phyloP scores from a whole-genome alignment of 2,329 filamentous ascomycete genomes.

The Neofusicoccum laricinum region DNA sequence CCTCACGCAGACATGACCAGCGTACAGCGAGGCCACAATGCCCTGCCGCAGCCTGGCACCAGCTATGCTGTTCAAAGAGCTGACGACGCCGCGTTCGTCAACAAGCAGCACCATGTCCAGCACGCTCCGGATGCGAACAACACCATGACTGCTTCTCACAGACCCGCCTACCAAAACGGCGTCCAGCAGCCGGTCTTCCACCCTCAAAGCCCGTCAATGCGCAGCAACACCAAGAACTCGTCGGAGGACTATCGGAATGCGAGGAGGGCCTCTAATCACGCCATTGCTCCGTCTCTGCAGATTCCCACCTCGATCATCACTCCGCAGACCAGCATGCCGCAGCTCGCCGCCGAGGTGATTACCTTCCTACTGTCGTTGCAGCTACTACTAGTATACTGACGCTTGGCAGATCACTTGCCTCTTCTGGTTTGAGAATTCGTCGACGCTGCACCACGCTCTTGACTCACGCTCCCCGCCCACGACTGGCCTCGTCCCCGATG shows the following conservation, averaged over 20 bases:
- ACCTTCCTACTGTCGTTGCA: neutral
- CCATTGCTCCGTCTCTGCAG: slow-evolving; percentile 24
- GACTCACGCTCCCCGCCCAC: slow-evolving; percentile 47
- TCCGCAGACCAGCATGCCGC: slow-evolving; percentile 38
- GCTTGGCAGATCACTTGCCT: slow-evolving; percentile 77
- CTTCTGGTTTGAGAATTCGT: slow-evolving; percentile 93
- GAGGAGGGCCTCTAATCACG: slow-evolving; percentile 13
- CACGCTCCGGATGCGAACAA: slow-evolving; percentile 20
- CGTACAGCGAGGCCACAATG: slow-evolving; percentile 8
- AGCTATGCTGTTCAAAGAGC: slow-evolving; percentile 10
- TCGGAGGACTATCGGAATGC: slow-evolving; percentile 5
- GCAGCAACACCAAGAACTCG: neutral
- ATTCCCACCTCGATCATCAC: slow-evolving; percentile 36
- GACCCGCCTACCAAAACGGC: slow-evolving; percentile 7
- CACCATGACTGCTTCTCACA: neutral
- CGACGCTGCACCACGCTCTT: slow-evolving; percentile 74
- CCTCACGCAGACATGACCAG: slow-evolving; percentile 29
- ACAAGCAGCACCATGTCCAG: slow-evolving; percentile 17
- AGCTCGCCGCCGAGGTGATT: slow-evolving; percentile 39
- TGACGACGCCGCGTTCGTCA: slow-evolving; percentile 4
- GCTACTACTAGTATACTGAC: neutral
- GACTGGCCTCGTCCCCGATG: slow-evolving; percentile 64
- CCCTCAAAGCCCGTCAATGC: neutral
- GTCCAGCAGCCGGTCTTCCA: neutral
- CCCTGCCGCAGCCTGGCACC: neutral